Evolutionary conservation across 2,329 filamentous ascomycete species (phyloP), one percentile per base, ranked within the genome.

Genomic region (Pseudopyrenochaeta lycopersici): DNA sequence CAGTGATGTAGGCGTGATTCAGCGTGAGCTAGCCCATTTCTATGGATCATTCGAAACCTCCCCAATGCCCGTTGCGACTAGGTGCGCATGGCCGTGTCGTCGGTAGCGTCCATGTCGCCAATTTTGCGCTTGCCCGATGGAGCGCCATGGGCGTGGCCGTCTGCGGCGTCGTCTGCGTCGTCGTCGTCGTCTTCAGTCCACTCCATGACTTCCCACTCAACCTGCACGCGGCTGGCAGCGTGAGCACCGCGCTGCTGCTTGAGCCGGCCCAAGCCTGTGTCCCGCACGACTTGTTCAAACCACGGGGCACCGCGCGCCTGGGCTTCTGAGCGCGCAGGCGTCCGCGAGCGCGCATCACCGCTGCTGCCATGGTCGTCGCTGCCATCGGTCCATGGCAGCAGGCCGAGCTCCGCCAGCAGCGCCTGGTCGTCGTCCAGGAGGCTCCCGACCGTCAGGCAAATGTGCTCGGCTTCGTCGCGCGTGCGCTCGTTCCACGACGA

Each of bases 131-230:
- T 76, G 44, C 49, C 63, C 12, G 63, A 58, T 7, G 61, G 40
- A 27, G 40, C 54, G 44, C 60, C 41, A 35, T 38, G 32, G 20
- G 53, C 43, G 57, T 79, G 60, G 52, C 78, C 68, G 61, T 73
- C 66, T 54, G 76, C 62, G 55, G 79, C 63, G 54, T 75, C 64
- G 68, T 73, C 61, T 68, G n/a, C n/a, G n/a, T n/a, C n/a, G n/a
- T n/a, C n/a, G 55, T 79, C 63, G 54, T 75, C 64, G 68, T 73
- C 61, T 68, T 74, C 73, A 3, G 63, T 71, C 71, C 69, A 93
- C 76, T 97, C 92, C 33, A 88, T 82, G 59, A 97, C 83, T 76
- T 96, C 92, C 90, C 91, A 96, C 69, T 95, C 89, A 10, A 95
- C 83, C 39, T 80, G 85, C 32, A 87, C 84, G 23, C 79, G 82